phyloP scores from a whole-genome alignment of 257 asterid genomes.

The Cruciata laevipes region DNA sequence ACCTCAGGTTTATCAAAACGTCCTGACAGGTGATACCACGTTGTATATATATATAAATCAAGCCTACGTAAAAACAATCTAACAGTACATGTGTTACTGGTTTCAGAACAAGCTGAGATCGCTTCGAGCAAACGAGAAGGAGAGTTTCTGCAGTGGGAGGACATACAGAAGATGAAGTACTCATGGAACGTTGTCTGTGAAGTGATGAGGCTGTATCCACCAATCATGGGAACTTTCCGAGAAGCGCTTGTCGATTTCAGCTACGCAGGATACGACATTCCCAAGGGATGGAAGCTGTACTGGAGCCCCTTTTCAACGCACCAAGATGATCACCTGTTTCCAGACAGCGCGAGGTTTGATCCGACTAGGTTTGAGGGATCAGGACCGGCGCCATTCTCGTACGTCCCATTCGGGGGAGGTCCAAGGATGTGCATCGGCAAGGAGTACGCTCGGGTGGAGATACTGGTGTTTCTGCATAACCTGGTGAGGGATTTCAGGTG shows the following conservation, averaged over 20 bases:
- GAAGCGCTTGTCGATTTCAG: constrained; percentile 50
- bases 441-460: constrained; percentile 41
- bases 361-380: constrained; percentile 62
- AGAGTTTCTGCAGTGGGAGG: constrained; percentile 65
- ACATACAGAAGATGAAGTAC: constrained; percentile 75
- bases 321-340: constrained; percentile 29
- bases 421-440: constrained; percentile 58
- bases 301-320: constrained; percentile 54
- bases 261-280: constrained; percentile 62
- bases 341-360: constrained; percentile 29
- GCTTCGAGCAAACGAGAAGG: constrained; percentile 38
- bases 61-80: not conserved
- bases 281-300: constrained; percentile 86
- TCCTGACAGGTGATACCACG: constrained; percentile 29
- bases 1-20: constrained; percentile 54
- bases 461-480: constrained; percentile 36
- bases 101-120: constrained; percentile 57
- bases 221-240: constrained; percentile 52
- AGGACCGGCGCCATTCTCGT: constrained; percentile 54
- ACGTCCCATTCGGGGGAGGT: constrained; percentile 71
- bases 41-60: no score
- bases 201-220: constrained; percentile 47
- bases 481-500: constrained; percentile 26
- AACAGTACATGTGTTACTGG: not conserved
- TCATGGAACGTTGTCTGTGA: constrained; percentile 73